Base-by-base conservation (phyloP, 2,329 filamentous ascomycete species). In the Ophiosphaerella korrae region DNA sequence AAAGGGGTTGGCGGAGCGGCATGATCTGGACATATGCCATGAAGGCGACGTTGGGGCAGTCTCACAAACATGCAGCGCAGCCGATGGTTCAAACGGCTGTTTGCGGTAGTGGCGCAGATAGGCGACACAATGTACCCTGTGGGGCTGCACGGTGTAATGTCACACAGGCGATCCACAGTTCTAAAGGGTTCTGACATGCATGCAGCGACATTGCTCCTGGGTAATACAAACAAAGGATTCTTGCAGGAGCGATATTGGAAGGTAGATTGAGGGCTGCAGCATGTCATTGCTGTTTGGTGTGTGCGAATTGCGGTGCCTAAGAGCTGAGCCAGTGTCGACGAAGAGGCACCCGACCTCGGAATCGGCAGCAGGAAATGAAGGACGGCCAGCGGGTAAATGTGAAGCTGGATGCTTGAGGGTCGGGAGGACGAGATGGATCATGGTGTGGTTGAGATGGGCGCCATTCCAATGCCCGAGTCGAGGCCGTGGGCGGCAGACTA, bases 181-280 rank as follows among this genome's bases (percentile, higher is more conserved):
- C 46, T 31, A 63, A 64, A 64, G 54, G 56, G 63, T 57, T 55
- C 55, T 70, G 67, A 70, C 65, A 54, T 69, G 67, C 65, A 54
- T 55, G 45, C 50, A 52, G 48, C 48, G 56, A 57, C 49, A 44
- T 41, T 42, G 51, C 56, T 23, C 12, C 16, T 18, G 24, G 29
- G 52, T 55, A 18, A 42, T 40, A 60, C 53, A 42, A 49, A 50
- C 50, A 60, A 55, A 57, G 52, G 48, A 45, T 26, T 33, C 18
- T 41, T 45, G 37, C 36, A 41, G 31, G 9, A 14, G 23, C 35
- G 47, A 50, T 33, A 53, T 50, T 43, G 31, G 40, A 38, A 42
- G 36, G 24, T 18, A 52, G 33, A 40, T 41, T 36, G 35, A 43
- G 33, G 34, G 35, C 31, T 23, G 36, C 37, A 33, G 23, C 32